Conservation (phyloP, 768 basidiomycete genomes). For the Pisolithus microcarpus region DNA sequence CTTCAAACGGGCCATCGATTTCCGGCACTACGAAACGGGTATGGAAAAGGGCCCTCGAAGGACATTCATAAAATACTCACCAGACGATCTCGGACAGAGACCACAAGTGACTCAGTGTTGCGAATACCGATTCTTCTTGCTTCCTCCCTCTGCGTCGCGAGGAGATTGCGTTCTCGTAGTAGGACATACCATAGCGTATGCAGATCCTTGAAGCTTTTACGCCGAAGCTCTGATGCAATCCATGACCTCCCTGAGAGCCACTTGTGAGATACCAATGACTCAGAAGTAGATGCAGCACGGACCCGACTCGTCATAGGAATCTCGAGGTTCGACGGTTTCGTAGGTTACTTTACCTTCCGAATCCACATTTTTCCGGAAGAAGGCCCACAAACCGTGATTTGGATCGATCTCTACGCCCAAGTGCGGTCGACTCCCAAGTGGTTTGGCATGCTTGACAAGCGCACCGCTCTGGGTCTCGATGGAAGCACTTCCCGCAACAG, state of each 20-base stretch:
- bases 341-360: constrained; percentile 45
- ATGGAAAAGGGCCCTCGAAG: constrained; percentile 2
- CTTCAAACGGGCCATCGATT: constrained; percentile 97
- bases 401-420: constrained; percentile 39
- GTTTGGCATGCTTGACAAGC: constrained; percentile 5
- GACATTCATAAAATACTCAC: constrained; percentile 26
- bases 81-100: constrained; percentile 33
- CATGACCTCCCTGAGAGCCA: constrained; percentile 68
- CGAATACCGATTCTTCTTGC: constrained; percentile 51
- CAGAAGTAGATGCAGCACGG: constrained; percentile 7
- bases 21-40: constrained; percentile 56
- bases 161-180: constrained; percentile 80
- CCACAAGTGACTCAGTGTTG: constrained; percentile 21
- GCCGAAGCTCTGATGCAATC: constrained; percentile 77
- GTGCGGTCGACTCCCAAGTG: constrained; percentile 36
- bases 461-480: not conserved
- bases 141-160: constrained; percentile 84
- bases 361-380: constrained; percentile 57
- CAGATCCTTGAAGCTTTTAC: constrained; percentile 88
- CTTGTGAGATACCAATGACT: constrained; percentile 1
- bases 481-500: not conserved
- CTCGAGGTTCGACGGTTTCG: constrained; percentile 37
- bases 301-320: constrained; percentile 33
- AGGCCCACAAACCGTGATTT: constrained; percentile 71
- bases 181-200: constrained; percentile 94